Evolutionary conservation across 495 filamentous ascomycete species (phyloP), one percentile per base, ranked within the genome.

Genomic region (Aspergillus panamensis): DNA sequence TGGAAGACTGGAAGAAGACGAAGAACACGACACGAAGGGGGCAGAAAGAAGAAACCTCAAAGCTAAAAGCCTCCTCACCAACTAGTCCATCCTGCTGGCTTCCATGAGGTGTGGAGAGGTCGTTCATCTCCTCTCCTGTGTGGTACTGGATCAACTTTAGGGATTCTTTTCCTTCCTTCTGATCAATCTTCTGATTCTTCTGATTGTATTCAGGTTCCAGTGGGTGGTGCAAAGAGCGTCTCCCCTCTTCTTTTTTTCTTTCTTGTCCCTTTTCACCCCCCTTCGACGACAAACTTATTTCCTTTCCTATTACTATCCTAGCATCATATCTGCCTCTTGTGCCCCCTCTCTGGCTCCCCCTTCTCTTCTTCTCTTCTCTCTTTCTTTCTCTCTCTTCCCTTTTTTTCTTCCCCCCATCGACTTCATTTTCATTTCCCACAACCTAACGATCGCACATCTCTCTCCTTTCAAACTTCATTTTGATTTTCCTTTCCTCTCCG

Each of bases 1-100:
- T 65, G 63, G 63, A 65, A 65, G 63, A 53, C 62, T 64, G 57
- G 53, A 44, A 64, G 62, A 64, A 60, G 25, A 25, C 25, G 25
- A 25, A 25, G 25, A 55, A 16, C 39, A 51, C 51, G 57, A 50
- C n/a, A n/a, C 44, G 51, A 52, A 58, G 48, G 48, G 56, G 35
- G 25, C 35, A 30, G 40, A 44, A 44, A 40, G 32, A 55, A 45
- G 39, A 33, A 51, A 50, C 35, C 4, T 9, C 42, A 57, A 43
- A 51, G 43, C 50, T 53, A 53, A 53, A 55, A 50, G 32, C 33
- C 9, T 32, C 6, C 12, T 29, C 48, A 16, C n/a, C n/a, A n/a
- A n/a, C 25, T 5, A 21, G 12, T 14, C 17, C 25, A 51, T 51
- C 48, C 48, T 49, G 7, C n/a, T 29, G 43, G 47, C 21, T 25